Base-by-base conservation (phyloP, 2,329 filamentous ascomycete species). In the Diaporthe eres region DNA sequence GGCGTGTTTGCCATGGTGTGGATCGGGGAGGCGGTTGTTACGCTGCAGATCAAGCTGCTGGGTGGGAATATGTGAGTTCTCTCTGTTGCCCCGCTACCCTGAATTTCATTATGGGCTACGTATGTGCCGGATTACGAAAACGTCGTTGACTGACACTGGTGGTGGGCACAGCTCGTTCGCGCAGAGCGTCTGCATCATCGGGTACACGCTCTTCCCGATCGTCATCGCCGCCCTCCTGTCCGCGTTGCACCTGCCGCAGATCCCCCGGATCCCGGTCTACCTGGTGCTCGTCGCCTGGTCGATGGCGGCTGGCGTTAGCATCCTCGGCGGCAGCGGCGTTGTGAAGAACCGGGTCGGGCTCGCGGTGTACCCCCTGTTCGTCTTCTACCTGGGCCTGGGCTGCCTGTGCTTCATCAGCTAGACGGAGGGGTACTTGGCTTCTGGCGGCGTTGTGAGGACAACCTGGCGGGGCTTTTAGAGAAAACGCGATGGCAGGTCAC, bases 321-420 rank as follows among this genome's bases (percentile, higher is more conserved):
- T 99, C 80, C 88, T 99, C 72, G 96, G 96, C 44, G 97, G 97
- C 57, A 98, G 96, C 75, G 97, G 97, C 17, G 96, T 99, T 60
- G 93, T 99, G 78, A 96, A 96, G 87, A 98, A 98, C 85, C 90
- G 97, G 68, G 96, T 98, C 65, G 95, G 93, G 34, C 92, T 99
- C 82, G 97, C 97, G 25, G 95, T 99, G 31, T 99, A 97, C 83
- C 97, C 97, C 74, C 87, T 99, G 72, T 94, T 98, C 82, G 94
- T 98, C 67, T 99, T 98, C 85, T 99, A 99, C 85, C 88, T 98
- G 75, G 94, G 94, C 47, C 88, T 99, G 79, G 96, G 96, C 72
- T 98, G 95, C 84, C 90, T 99, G 77, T 99, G 97, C 89, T 98
- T 98, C 85, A 98, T 99, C 84, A 98, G 95, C 87, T 98, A 91